Base-by-base conservation (phyloP, 2,329 filamentous ascomycete genomes). In the Alternaria sp. region DNA sequence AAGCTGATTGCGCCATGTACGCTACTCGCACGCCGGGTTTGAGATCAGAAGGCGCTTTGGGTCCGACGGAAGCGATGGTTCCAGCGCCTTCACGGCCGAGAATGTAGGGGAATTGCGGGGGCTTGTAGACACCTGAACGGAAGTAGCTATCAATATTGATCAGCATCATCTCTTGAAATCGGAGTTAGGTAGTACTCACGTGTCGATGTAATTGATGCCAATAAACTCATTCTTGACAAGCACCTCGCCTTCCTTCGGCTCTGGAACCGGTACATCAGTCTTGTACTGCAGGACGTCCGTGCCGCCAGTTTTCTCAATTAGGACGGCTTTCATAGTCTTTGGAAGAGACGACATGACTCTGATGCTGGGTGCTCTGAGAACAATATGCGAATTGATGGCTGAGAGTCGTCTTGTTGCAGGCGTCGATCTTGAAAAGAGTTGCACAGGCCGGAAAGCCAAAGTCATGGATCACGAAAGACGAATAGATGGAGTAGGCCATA, bases 161-260 rank as follows among this genome's bases (percentile, higher is more conserved):
- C 21, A 40, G 37, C 21, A 36, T 1, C 2, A 17, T 26, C 5
- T 33, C 21, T 8, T 26, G 4, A 26, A 4, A 11, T n/a, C 14
- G 5, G 2, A 13, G 4, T 42, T 23, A 52, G 23, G 36, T 26
- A 17, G 14, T 29, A 46, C 71, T 62, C 77, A 88, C 84, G 86
- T 96, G 78, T 97, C 93, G 71, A 97, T 96, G 80, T 86, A 97
- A 80, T 97, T 97, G 61, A 97, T 82, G 59, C 93, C 93, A 48
- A 90, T 83, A 74, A 86, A 90, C 63, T 89, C 86, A 78, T 96
- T 96, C 78, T 89, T 90, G 58, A 97, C 86, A 4, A 97, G 85
- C 23, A 97, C 78, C 66, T 96, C 84, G 58, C 87, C 88, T n/a
- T 88, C 85, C 34, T 85, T 81, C 2, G 85, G 85, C 49, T 83